Conservation (phyloP, 148 eudicot genomes). For the Rhododendron vialii region DNA sequence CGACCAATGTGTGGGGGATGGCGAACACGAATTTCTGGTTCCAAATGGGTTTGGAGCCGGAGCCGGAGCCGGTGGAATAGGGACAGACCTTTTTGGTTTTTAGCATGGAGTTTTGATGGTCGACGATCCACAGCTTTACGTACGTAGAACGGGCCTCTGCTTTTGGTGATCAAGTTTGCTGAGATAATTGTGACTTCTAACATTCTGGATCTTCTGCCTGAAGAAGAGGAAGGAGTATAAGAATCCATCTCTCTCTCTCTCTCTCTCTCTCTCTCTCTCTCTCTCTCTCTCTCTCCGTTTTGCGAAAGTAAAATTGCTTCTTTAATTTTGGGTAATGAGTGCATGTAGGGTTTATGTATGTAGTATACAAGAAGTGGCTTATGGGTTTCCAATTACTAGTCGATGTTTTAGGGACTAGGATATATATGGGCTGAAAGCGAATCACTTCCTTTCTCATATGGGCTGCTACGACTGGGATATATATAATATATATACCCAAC, state of each 20-base stretch:
- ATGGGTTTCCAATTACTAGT: not conserved
- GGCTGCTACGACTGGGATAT: no score
- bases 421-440: no score
- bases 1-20: not conserved
- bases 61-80: not conserved
- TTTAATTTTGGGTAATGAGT: not conserved
- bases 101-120: not conserved
- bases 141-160: not conserved
- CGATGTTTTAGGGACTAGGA: no score
- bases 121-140: not conserved
- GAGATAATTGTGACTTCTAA: not conserved
- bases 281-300: no score
- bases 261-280: not conserved
- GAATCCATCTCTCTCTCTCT: not conserved
- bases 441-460: not conserved
- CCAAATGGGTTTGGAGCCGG: not conserved
- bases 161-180: not conserved
- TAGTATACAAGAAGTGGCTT: not conserved
- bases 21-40: not conserved
- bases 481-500: no score
- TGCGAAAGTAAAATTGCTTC: no score
- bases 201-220: not conserved
- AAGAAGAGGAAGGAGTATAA: not conserved
- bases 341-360: not conserved
- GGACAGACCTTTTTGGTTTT: not conserved